These are phyloP conservation scores for Aspergillus arachidicola DNA, from an alignment of 2,329 filamentous ascomycete genomes.

Conservation along the genomic window DNA sequence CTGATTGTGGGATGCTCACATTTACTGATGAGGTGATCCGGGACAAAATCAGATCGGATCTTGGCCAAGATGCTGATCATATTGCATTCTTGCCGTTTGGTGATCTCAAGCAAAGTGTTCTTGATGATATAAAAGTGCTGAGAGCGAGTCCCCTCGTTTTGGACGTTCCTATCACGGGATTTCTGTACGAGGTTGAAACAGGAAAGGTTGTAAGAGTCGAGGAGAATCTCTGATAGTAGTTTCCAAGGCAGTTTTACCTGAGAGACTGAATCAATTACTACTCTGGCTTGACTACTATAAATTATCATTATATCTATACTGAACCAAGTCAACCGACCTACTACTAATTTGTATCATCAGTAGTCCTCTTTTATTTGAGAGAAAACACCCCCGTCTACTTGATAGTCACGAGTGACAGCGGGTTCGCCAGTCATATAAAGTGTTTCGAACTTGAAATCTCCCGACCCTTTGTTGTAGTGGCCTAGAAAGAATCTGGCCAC, in stretches of 20 bases:
- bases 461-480: not conserved
- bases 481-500: not conserved
- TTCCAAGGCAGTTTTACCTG: no score
- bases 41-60: conserved; percentile 59
- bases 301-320: no score
- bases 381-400: not conserved
- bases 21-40: conserved; percentile 65
- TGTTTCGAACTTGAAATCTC: not conserved
- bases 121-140: conserved; percentile 67
- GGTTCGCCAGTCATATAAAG: not conserved
- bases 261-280: not conserved
- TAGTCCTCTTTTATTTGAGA: not conserved
- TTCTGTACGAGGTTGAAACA: conserved; percentile 77
- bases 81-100: conserved; percentile 67
- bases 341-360: not conserved
- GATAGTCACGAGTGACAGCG: not conserved
- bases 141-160: conserved; percentile 62
- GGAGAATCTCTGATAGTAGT: not conserved
- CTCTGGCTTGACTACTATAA: not conserved
- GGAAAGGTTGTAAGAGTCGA: conserved; percentile 55
- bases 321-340: not conserved
- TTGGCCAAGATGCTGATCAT: conserved; percentile 50
- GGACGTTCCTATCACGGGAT: conserved; percentile 67
- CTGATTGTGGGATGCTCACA: conserved; percentile 72
- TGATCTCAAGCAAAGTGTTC: conserved; percentile 65